Evolutionary conservation across 176 grass and related monocot genomes (phyloP).

Genomic region (Tillandsia fasciculata): DNA sequence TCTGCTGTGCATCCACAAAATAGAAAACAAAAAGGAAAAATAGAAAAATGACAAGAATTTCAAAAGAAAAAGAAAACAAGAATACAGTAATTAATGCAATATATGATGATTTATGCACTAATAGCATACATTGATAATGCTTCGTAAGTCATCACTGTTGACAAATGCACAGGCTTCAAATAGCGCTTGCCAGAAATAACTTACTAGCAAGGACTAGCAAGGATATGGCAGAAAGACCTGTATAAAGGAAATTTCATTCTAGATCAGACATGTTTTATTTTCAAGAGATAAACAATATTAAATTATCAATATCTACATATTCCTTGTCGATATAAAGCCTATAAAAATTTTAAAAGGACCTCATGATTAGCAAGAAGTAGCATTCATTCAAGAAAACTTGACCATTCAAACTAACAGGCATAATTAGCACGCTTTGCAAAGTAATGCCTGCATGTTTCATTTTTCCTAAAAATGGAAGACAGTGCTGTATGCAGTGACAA

Average conservation of each 20-base stretch:
- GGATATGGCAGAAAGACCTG: neutral
- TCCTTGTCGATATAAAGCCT: neutral
- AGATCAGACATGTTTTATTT: neutral
- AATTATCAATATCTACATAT: neutral
- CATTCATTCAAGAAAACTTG: neutral
- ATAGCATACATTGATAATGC: constrained; percentile 4
- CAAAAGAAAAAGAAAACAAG: neutral
- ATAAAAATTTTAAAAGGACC: neutral
- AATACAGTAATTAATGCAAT: neutral
- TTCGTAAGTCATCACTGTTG: constrained; percentile 4
- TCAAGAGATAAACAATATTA: neutral
- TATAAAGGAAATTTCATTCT: neutral
- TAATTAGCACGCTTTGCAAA: neutral
- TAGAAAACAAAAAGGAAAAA: neutral
- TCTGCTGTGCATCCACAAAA: neutral
- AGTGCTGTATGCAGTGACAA: neutral
- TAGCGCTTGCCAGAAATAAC: neutral
- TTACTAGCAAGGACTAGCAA: neutral
- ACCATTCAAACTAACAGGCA: neutral
- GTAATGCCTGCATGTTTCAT: neutral
- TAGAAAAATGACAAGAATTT: neutral
- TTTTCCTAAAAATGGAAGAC: too few species aligned
- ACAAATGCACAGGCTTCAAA: neutral
- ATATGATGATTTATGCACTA: neutral
- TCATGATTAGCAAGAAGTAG: neutral